phyloP scores from a whole-genome alignment of 441 rosid species.

The Raphanus hybrid region DNA sequence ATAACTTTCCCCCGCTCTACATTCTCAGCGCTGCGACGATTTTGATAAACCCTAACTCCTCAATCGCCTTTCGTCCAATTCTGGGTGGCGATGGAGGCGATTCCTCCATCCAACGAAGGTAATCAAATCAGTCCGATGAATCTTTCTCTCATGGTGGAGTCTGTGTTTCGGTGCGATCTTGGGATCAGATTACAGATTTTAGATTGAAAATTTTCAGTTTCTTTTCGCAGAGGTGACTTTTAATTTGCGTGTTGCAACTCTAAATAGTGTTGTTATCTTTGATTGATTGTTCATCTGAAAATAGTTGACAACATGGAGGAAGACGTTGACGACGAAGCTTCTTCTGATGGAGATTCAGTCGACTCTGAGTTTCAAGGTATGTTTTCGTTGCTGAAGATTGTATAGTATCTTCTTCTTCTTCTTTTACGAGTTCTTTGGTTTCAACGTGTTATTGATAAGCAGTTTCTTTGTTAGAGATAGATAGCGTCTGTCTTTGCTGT shows the following conservation, averaged over 20 bases:
- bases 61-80: not conserved
- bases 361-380: constrained; percentile 38
- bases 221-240: not conserved
- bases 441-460: not conserved
- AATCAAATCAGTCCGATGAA: constrained; percentile 8
- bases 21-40: not conserved
- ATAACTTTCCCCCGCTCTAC: not conserved
- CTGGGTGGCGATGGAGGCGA: constrained; percentile 44
- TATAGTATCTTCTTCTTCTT: not conserved
- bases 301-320: constrained; percentile 19
- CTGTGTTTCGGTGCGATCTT: constrained; percentile 18
- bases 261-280: not conserved
- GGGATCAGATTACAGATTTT: not conserved
- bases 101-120: constrained; percentile 39
- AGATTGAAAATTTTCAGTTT: not conserved
- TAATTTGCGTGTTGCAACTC: not conserved
- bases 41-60: constrained; percentile 39
- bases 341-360: constrained; percentile 48
- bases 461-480: not conserved
- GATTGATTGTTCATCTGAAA: constrained; percentile 10
- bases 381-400: not conserved
- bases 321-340: constrained; percentile 45
- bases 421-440: not conserved
- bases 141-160: constrained; percentile 11
- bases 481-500: not conserved